phyloP scores from a whole-genome alignment of 2,329 filamentous ascomycete species.

The Cercospora canescens region DNA sequence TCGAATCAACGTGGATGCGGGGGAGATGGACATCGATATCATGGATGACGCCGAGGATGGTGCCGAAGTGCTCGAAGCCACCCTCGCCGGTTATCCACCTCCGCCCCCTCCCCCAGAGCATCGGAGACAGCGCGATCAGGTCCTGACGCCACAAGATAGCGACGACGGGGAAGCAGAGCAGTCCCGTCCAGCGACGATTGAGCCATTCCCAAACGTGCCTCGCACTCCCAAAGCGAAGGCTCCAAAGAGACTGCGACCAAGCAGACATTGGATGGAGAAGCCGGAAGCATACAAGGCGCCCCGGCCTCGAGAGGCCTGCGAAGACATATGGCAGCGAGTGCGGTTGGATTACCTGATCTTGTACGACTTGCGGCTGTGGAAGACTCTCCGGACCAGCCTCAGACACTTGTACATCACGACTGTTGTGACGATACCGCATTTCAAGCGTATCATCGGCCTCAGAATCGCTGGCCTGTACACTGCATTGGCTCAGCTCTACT shows the following conservation, averaged over 20 bases:
- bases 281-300: conserved; percentile 62
- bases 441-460: conserved; percentile 89
- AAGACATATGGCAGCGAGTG: conserved; percentile 86
- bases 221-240: conserved; percentile 66
- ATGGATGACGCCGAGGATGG: conserved; percentile 59
- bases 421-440: conserved; percentile 90
- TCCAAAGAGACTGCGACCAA: conserved; percentile 59
- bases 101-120: conserved; percentile 59
- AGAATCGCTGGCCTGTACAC: conserved; percentile 96
- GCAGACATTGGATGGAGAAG: conserved; percentile 83
- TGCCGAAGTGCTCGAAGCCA: conserved; percentile 74
- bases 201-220: conserved; percentile 63
- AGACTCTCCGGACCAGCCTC: conserved; percentile 86
- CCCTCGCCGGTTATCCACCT: conserved; percentile 72
- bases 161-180: conserved; percentile 48
- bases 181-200: conserved; percentile 38
- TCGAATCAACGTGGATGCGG: conserved; percentile 30
- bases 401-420: conserved; percentile 95
- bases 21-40: conserved; percentile 52
- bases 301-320: conserved; percentile 61
- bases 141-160: conserved; percentile 34
- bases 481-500: conserved; percentile 85
- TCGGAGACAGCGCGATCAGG: conserved; percentile 22
- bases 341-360: conserved; percentile 92
- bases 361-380: conserved; percentile 95